Evolutionary conservation across 139 green algal genomes (phyloP).

Genomic region (Pleodorina starrii): DNA sequence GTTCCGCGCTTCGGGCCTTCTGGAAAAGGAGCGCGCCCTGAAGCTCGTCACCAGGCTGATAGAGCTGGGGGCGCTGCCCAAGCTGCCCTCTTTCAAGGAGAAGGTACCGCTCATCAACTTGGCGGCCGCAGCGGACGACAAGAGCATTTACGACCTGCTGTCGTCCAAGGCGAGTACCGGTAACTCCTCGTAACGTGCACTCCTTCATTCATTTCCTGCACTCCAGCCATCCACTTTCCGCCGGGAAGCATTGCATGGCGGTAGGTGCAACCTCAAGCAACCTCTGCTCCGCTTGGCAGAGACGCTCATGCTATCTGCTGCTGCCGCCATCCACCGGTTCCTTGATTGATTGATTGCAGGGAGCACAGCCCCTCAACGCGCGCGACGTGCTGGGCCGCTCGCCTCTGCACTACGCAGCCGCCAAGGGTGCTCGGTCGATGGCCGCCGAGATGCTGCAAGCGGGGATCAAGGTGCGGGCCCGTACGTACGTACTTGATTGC

Average conservation of each 20-base stretch:
- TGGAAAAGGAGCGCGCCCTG: neutral
- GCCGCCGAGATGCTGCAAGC: slow-evolving; percentile 20
- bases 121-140: slow-evolving; percentile 16
- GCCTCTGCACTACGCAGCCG: slow-evolving; percentile 52
- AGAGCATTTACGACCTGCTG: neutral
- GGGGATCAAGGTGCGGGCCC: slow-evolving; percentile 22
- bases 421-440: slow-evolving; percentile 15
- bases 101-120: slow-evolving; percentile 23
- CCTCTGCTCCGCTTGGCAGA: too few relatives aligned
- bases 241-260: too few relatives aligned
- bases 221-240: too few relatives aligned
- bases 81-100: slow-evolving; percentile 38
- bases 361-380: neutral
- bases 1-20: slow-evolving; percentile 22
- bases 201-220: too few relatives aligned
- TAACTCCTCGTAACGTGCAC: too few relatives aligned
- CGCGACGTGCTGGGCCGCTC: slow-evolving; percentile 42
- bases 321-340: too few relatives aligned
- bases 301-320: too few relatives aligned
- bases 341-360: too few relatives aligned
- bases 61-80: slow-evolving; percentile 12
- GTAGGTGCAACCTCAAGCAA: too few relatives aligned
- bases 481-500: neutral
- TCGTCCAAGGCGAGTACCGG: neutral
- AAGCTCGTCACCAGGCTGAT: slow-evolving; percentile 10